These are phyloP conservation scores for Microstegium vimineum DNA, from an alignment of 176 grass and related monocot species.

Conservation along the genomic window DNA sequence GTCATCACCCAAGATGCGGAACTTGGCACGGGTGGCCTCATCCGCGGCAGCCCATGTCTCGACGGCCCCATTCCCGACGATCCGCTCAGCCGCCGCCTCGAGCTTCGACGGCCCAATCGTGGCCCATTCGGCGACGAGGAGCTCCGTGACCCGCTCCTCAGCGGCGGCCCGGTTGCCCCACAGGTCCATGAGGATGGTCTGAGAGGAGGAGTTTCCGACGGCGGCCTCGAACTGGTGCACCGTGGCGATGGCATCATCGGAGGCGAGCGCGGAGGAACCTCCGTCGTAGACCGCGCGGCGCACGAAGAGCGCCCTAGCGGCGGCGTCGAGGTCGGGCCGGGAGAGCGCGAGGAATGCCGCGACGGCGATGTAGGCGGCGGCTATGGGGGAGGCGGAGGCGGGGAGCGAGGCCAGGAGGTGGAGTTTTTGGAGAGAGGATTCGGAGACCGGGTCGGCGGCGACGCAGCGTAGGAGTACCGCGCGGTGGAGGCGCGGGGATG, in stretches of 20 bases:
- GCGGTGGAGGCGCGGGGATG: conserved; percentile 21
- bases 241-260: background rate
- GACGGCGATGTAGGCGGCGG: conserved; percentile 13
- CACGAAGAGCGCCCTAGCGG: conserved; percentile 18
- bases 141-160: conserved; percentile 32
- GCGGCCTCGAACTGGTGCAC: conserved; percentile 40
- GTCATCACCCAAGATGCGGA: conserved; percentile 33
- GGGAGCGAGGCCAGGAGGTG: conserved; percentile 29
- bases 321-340: conserved; percentile 30
- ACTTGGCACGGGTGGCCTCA: conserved; percentile 4
- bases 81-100: conserved; percentile 22
- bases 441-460: conserved; percentile 20
- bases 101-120: conserved; percentile 32
- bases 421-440: conserved; percentile 15
- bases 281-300: background rate
- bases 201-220: conserved; percentile 20
- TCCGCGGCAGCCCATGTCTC: conserved; percentile 19
- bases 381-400: background rate
- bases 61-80: conserved; percentile 22
- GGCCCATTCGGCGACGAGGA: conserved; percentile 31
- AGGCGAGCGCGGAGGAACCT: background rate
- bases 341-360: conserved; percentile 19
- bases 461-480: conserved; percentile 32
- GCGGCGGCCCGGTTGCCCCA: conserved; percentile 9
- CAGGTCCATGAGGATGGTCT: background rate